Evolutionary conservation across 2,329 filamentous ascomycete species (phyloP).

Genomic region (Sporothrix sp.): DNA sequence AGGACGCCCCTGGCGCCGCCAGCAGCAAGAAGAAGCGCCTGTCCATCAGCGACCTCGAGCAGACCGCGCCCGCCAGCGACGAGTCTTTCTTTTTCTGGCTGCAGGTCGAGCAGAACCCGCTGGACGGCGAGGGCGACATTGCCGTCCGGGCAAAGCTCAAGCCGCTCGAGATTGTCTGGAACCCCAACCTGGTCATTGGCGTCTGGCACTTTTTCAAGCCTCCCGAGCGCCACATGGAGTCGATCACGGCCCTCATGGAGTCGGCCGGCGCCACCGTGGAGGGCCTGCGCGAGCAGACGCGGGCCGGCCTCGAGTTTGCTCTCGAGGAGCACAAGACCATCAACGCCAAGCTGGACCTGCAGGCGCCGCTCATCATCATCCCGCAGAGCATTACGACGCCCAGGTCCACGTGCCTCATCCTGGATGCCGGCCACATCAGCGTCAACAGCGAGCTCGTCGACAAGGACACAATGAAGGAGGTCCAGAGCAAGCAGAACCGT

Average conservation of each 20-base stretch:
- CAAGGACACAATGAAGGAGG: constrained; percentile 75
- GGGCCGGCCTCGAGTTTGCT: constrained; percentile 91
- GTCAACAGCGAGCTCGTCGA: constrained; percentile 92
- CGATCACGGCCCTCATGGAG: constrained; percentile 91
- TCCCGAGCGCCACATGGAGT: constrained; percentile 96
- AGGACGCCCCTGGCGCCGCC: constrained; percentile 55
- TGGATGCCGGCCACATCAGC: constrained; percentile 93
- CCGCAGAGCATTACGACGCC: constrained; percentile 81
- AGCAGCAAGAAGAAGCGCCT: constrained; percentile 36
- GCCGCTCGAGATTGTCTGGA: constrained; percentile 95
- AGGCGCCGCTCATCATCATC: constrained; percentile 91
- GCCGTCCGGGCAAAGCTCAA: constrained; percentile 85
- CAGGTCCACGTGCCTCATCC: constrained; percentile 76
- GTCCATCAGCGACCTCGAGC: constrained; percentile 45
- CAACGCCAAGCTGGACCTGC: constrained; percentile 89
- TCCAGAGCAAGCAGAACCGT: constrained; percentile 83
- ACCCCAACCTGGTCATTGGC: constrained; percentile 83
- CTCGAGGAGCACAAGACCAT: constrained; percentile 97
- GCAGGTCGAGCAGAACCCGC: constrained; percentile 86
- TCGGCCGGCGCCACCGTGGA: constrained; percentile 92
- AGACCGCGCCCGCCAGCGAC: constrained; percentile 39
- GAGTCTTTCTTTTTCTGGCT: constrained; percentile 83
- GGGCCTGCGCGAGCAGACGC: constrained; percentile 86
- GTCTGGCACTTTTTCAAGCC: constrained; percentile 93
- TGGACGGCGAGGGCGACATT: constrained; percentile 86